phyloP scores from a whole-genome alignment of 768 basidiomycete genomes.

The Lactarius deliciosus region DNA sequence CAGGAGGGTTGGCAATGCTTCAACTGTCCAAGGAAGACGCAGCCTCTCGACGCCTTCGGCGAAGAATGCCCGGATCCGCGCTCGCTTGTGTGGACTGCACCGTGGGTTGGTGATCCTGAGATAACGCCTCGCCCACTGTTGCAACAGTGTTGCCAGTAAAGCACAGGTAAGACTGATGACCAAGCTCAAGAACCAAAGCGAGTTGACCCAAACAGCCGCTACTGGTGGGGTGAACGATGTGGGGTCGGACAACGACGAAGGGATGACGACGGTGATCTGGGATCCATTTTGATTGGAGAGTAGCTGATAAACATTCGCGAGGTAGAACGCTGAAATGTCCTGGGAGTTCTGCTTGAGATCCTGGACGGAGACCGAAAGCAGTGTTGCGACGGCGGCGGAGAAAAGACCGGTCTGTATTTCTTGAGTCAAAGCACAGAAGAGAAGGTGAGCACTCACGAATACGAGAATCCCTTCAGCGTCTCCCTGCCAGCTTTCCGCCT shows the following conservation, averaged over 20 bases:
- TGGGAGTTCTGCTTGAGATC: slow-evolving; percentile 6
- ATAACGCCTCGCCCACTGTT: slow-evolving; percentile 21
- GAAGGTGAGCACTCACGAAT: slow-evolving; percentile 2
- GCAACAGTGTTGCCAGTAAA: slow-evolving; percentile 14
- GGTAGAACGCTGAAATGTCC: slow-evolving; percentile 7
- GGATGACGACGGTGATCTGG: not conserved
- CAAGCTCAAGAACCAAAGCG: slow-evolving; percentile 21
- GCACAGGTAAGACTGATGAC: slow-evolving; percentile 18
- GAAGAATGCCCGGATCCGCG: slow-evolving; percentile 6
- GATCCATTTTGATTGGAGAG: not conserved
- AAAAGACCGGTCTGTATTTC: slow-evolving; percentile 13
- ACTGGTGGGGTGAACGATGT: not conserved
- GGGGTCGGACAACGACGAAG: not conserved
- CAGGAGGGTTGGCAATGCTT: slow-evolving; percentile 17
- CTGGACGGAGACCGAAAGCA: not conserved
- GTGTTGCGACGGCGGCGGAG: slow-evolving; percentile 11
- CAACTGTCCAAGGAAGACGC: slow-evolving; percentile 1
- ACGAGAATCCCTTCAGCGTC: slow-evolving; percentile 15
- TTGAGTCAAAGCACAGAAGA: not conserved
- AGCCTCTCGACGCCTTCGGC: slow-evolving; percentile 11
- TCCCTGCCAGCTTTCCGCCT: slow-evolving; percentile 9
- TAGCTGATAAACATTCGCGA: not conserved
- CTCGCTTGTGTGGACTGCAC: slow-evolving; percentile 12
- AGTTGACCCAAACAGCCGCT: slow-evolving; percentile 19
- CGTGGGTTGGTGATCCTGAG: slow-evolving; percentile 2